These are phyloP conservation scores for Vigna trinervia DNA, from an alignment of 306 rosid species.

Conservation along the genomic window DNA sequence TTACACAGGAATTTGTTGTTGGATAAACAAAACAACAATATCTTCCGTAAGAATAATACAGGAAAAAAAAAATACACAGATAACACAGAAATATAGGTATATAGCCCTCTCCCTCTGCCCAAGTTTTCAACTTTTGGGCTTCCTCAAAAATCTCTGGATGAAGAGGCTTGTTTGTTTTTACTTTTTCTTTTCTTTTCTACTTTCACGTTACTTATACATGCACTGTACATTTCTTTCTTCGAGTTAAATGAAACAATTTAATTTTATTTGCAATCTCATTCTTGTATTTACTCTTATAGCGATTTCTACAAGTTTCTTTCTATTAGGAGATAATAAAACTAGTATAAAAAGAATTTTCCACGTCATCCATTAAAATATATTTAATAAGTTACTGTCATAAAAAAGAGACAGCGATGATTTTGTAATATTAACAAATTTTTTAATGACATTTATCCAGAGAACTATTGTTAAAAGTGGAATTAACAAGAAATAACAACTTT, in stretches of 20 bases:
- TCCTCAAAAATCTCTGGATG: conserved; percentile 61
- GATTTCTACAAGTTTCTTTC: no score
- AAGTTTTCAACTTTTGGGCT: conserved; percentile 59
- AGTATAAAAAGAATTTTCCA: no score
- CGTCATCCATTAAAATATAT: no score
- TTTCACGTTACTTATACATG: background rate
- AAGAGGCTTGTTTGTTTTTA: conserved; percentile 61
- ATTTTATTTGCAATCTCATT: conserved; percentile 27
- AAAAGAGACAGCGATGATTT: no score
- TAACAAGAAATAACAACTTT: no score
- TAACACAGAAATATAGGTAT: conserved; percentile 56
- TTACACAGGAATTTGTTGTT: conserved; percentile 44
- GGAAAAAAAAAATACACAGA: background rate
- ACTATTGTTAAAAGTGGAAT: no score
- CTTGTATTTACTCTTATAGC: background rate
- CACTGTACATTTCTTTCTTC: background rate
- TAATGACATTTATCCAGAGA: no score
- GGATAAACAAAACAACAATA: conserved; percentile 29
- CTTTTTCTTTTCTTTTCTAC: background rate
- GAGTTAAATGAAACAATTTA: conserved; percentile 39
- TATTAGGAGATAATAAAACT: no score
- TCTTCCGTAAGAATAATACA: conserved; percentile 43
- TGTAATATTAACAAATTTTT: no score
- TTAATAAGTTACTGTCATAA: no score
- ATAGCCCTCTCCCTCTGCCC: conserved; percentile 87